Evolutionary conservation across 116 monocot species (phyloP), one percentile per base, ranked within the genome.

Genomic region (Zostera marina): DNA sequence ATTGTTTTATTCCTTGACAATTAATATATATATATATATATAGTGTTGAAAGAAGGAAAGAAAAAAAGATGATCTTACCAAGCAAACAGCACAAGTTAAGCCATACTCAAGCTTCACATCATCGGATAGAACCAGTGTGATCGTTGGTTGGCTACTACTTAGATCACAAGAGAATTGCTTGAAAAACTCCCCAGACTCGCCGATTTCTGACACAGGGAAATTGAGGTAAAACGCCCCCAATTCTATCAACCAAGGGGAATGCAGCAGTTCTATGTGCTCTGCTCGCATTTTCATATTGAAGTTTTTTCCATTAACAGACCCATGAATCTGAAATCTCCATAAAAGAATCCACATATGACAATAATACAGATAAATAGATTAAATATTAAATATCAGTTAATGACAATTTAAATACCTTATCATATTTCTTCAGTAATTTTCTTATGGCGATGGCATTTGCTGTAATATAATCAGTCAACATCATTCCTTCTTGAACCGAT

Each of bases 391-490:
- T 7, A 38, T 17, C 20, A 7, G 19, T 40, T 19, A 3, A 8
- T 6, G 11, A 52, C 1, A 46, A 12, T 21, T 22, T 44, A 44
- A 70, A 69, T 61, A 83, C 88, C 68, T 88, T 88, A 60, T 88
- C 88, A 70, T 88, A 88, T 70, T 88, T 88, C 60, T 88, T 88
- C 13, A 88, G 80, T 45, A 88, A 3, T 80, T 60, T 88, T 88
- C 75, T 44, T 32, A 88, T 80, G 26, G 88, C 88, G 65, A 75
- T 77, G 41, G 83, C 77, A 83, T 88, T 88, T 66, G 77, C 72
- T 3, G 80, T 79, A 4, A 83, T 73, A 53, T 88, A 83, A 64
- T 83, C 83, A 53, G 83, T 77, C 53, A 88, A 11, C 75, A 83
- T 69, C 59, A 72, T 77, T 58, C 82, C 83, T 75, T 79, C 77